These are phyloP conservation scores for Dillenia suffruticosa DNA, from an alignment of 164 flowering plant genomes.

Conservation along the genomic window DNA sequence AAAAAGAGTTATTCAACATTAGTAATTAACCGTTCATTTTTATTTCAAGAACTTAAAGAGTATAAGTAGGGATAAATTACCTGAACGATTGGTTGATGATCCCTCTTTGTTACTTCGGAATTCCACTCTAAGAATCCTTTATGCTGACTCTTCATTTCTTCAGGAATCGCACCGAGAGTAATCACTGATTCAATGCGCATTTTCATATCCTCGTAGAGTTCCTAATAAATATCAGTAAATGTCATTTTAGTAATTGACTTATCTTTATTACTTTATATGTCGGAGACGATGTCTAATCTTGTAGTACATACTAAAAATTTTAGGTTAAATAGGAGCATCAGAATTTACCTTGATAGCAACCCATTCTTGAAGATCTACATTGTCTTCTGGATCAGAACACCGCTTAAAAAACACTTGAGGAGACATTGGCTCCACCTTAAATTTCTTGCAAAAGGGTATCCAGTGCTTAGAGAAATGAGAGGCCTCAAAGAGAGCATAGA, in stretches of 20 bases:
- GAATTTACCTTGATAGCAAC: conserved; percentile 9
- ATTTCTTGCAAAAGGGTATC: conserved; percentile 25
- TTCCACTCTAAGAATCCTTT: conserved; percentile 37
- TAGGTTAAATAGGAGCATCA: background rate
- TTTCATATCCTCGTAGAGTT: conserved; percentile 29
- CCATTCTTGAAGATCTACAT: background rate
- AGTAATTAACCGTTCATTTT: too few relatives aligned
- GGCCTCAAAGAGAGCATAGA: conserved; percentile 33
- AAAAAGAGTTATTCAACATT: too few relatives aligned
- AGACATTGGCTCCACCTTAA: conserved; percentile 11
- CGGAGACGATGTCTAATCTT: background rate
- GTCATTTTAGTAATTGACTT: background rate
- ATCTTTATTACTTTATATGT: too few relatives aligned
- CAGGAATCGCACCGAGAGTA: conserved; percentile 16
- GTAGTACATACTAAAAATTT: too few relatives aligned
- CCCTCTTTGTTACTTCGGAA: background rate
- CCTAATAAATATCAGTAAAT: conserved; percentile 6
- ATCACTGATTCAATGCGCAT: conserved; percentile 18
- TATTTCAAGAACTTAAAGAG: too few relatives aligned
- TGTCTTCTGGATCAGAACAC: background rate
- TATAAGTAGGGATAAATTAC: conserved; percentile 8
- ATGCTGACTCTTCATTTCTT: conserved; percentile 12
- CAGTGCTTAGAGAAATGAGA: conserved; percentile 24
- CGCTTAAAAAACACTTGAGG: conserved; percentile 19
- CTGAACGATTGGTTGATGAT: conserved; percentile 34